Base-by-base conservation (phyloP, 179 eudicot species). In the Patellifolia procumbens region DNA sequence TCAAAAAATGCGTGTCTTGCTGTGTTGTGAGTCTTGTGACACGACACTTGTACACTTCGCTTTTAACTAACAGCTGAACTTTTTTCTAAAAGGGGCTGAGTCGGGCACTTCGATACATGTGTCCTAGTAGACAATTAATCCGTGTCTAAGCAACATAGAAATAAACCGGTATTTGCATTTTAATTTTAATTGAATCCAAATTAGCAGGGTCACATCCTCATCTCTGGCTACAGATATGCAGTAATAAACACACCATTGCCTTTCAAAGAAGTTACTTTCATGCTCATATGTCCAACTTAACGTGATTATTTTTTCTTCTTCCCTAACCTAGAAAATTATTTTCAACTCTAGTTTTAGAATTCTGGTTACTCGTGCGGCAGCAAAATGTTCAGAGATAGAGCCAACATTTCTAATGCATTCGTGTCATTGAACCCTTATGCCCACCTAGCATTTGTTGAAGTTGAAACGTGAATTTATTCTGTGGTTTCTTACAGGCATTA, bases 401-500 rank as follows among this genome's bases (percentile, higher is more conserved):
- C 56, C 37, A 15, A 46, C 32, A 12, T 17, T 5, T 51, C 26
- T 32, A 24, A 16, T 63, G 34, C 60, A 31, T 46, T 31, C 16
- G 28, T 37, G 34, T 10, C 42, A 29, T 53, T 22, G 60, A 63
- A 20, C 13, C 1, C 61, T 58, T 32, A 22, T 22, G 52, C 63
- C 64, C 39, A 49, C 20, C 26, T 10, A 55, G 37, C 13, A 10
- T 29, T 7, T 39, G 11, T 53, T 52, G 37, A 69, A 15, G 24
- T 49, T 72, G 45, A 48, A 60, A 48, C 17, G 10, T 72, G 48
- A 49, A 61, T 42, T 6, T 13, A n/a, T 19, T 76, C 34, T 68
- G 13, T 55, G 48, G 17, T 79, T 28, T 69, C 72, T 70, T 73
- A 63, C 92, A 94, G 98, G 98, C 53, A 94, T 94, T 59, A 94